Conservation (phyloP, 2,329 filamentous ascomycete species). For the Seiridium unicorne region DNA sequence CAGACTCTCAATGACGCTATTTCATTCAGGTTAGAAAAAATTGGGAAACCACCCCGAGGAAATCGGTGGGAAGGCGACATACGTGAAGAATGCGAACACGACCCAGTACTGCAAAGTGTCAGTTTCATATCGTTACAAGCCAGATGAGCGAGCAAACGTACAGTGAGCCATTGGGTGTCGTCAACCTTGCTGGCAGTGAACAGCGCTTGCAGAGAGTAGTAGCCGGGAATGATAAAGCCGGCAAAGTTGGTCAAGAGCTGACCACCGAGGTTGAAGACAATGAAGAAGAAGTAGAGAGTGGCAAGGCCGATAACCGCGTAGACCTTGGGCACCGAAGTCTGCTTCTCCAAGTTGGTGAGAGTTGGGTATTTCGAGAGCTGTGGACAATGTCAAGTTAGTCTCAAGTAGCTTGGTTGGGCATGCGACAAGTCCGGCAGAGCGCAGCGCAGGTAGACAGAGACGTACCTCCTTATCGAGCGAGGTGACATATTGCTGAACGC, state of each 20-base stretch:
- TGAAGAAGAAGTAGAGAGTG: slow-evolving; percentile 84
- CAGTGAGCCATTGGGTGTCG: slow-evolving; percentile 78
- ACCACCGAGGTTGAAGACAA: slow-evolving; percentile 89
- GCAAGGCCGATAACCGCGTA: slow-evolving; percentile 76
- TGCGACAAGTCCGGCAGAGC: slow-evolving; percentile 8
- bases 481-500: slow-evolving; percentile 72
- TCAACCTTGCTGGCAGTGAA: slow-evolving; percentile 71
- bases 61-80: slow-evolving; percentile 24
- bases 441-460: slow-evolving; percentile 2
- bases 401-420: slow-evolving; percentile 6
- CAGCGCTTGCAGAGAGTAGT: slow-evolving; percentile 79
- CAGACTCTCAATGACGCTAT: slow-evolving; percentile 73
- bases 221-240: slow-evolving; percentile 78
- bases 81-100: slow-evolving; percentile 78
- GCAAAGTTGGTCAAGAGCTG: slow-evolving; percentile 86
- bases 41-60: background rate
- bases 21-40: background rate
- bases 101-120: slow-evolving; percentile 71
- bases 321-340: slow-evolving; percentile 79
- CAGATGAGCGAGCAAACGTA: slow-evolving; percentile 38
- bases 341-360: slow-evolving; percentile 83
- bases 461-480: slow-evolving; percentile 82
- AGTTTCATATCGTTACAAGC: slow-evolving; percentile 25
- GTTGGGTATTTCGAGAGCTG: slow-evolving; percentile 84
- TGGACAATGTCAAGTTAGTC: slow-evolving; percentile 17